Evolutionary conservation across 2,329 filamentous ascomycete species (phyloP), one percentile per base, ranked within the genome.

Genomic region (Colletotrichum liaoningense): DNA sequence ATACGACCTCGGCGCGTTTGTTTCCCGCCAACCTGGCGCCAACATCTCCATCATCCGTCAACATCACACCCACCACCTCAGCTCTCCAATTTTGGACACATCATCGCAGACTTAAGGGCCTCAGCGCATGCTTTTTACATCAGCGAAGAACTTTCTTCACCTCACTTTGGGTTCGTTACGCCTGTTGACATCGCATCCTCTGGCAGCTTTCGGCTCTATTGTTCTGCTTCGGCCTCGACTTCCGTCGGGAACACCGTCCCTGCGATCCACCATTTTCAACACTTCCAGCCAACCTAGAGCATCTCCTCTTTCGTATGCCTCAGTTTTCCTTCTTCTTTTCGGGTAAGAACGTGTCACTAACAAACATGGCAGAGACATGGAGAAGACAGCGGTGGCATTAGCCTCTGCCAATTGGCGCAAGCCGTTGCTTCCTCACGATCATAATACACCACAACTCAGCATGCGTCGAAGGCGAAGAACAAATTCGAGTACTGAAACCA

Each of bases 51-150:
- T 57, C 24, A 11, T 19, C 26, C 58, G 22, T 35, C 38, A 49
- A 56, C 69, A 59, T 60, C 69, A 63, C 69, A 22, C n/a, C 24
- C 54, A 28, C 26, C 65, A 63, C 57, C 57, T 60, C 66, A 63
- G 19, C 22, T 19, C 24, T 22, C 54, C 38, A 16, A 54, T 72
- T 72, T 72, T 72, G 69, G 69, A 72, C 65, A 64, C 59, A 24
- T 63, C 49, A 42, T 65, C 66, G 55, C 67, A 72, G 69, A 72
- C 58, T 72, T 72, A 72, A 54, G 30, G 38, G 65, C 35, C 52
- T 46, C 30, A 58, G 69, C 59, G 69, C 66, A 69, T 72, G 69
- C 33, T 72, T 70, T 72, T 59, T 69, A 64, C 24, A 67, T 60
- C 69, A 72, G 69, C 69, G 69, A 69, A 33, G 59, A 69, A 42